Base-by-base conservation (phyloP, 2,329 filamentous ascomycete genomes). In the Talaromyces sp. region DNA sequence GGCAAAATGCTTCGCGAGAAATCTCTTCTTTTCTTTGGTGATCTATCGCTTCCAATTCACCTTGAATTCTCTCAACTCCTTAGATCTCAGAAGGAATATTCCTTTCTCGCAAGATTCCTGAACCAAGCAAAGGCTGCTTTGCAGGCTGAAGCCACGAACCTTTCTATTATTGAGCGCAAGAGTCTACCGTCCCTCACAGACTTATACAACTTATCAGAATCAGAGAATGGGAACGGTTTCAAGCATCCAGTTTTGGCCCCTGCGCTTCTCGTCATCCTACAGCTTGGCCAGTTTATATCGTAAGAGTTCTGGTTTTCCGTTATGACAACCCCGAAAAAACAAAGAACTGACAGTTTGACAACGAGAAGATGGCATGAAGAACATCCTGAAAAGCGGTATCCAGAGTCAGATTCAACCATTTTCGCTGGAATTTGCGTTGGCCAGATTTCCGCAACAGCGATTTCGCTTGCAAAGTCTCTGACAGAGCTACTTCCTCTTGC, bases 391-490 rank as follows among this genome's bases (percentile, higher is more conserved):
- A 47, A 24, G 16, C 19, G 43, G 9, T 60, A 60, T 13, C 57
- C 57, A 8, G 43, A 41, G 22, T 27, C 57, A 31, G 43, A 39
- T 27, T 43, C n/a, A 45, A 60, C 58, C 22, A 24, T 35, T 16
- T 43, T 60, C 22, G 24, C 11, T 31, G 60, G 60, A 3, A 52
- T 62, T 43, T 52, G 60, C 33, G 50, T 54, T 39, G 60, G 60
- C 11, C 45, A 39, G n/a, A 24, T 62, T 19, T 39, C 60, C 3
- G 60, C 60, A 27, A 35, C 60, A 27, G 60, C 48, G 4, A 54
- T 62, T 52, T 37, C 45, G n/a, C 50, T 45, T 33, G 35, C 31
- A 3, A 39, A 27, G n/a, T 52, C 60, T 19, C n/a, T 54, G 47
- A 37, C 37, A 22, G 48, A 52, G 37, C 47, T 62, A 27, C n/a